A percentile compares a stretch with the other conserved stretches of the same genome.
Conservation (phyloP, 2,329 filamentous ascomycete genomes). For the Plectosphaerella cucumerina region DNA sequence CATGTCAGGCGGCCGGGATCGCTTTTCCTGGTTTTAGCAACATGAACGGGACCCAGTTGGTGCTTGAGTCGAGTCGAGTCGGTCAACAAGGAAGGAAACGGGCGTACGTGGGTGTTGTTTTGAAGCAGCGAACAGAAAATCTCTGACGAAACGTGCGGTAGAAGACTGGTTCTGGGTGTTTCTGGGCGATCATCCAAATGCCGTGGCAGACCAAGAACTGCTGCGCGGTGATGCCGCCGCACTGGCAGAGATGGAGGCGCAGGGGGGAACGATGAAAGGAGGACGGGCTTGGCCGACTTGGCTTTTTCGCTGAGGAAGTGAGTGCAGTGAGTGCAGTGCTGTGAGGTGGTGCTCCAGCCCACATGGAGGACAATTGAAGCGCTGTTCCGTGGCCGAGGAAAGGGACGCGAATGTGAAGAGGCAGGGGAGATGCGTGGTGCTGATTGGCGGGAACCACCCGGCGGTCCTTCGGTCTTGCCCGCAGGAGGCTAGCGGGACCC, state of each 20-base stretch:
- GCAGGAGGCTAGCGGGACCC: neutral
- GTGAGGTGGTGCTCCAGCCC: too few species aligned
- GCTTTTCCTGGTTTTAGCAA: too few species aligned
- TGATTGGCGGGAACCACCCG: neutral
- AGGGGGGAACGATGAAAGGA: neutral
- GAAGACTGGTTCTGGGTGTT: neutral
- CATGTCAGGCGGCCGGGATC: too few species aligned
- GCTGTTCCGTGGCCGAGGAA: neutral
- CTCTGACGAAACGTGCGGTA: neutral
- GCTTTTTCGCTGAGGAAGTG: too few species aligned
- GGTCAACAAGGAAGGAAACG: too few species aligned
- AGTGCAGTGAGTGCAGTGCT: too few species aligned
- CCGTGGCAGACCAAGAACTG: neutral
- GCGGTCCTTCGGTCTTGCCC: slow-evolving; percentile 2
- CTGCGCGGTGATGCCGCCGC: neutral
- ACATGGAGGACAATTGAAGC: neutral
- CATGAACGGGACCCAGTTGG: too few species aligned
- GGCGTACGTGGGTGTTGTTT: too few species aligned
- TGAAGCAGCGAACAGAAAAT: neutral
- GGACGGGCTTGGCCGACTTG: neutral
- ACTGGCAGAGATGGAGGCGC: too few species aligned
- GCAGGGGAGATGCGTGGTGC: too few species aligned
- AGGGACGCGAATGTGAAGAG: neutral
- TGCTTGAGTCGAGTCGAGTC: too few species aligned
- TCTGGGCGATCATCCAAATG: neutral